Conservation (phyloP, 331 rosid genomes). For the Saraca asoca region DNA sequence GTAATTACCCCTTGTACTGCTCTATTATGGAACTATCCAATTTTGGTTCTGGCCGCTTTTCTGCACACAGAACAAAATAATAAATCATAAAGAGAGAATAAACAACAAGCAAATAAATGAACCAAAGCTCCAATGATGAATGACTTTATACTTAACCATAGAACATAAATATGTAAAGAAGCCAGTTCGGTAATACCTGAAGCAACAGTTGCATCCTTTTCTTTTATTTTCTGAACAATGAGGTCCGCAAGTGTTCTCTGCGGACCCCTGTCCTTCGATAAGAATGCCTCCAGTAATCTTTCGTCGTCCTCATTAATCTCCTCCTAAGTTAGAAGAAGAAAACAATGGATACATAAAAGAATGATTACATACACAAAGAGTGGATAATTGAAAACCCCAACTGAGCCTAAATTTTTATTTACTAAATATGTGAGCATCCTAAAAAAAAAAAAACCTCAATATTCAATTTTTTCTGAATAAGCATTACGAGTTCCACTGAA, state of each 20-base stretch:
- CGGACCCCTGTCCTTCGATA: constrained; percentile 39
- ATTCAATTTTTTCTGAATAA: too few relatives aligned
- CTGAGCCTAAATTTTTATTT: background rate
- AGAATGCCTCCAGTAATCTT: constrained; percentile 54
- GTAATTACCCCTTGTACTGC: constrained; percentile 45
- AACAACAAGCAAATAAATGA: background rate
- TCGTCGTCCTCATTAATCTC: constrained; percentile 71
- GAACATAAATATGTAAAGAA: too few relatives aligned
- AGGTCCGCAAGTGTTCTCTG: constrained; percentile 52
- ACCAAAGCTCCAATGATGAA: background rate
- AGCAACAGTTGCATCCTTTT: constrained; percentile 40
- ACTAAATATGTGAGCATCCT: background rate
- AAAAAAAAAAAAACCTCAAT: too few relatives aligned
- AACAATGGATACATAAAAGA: constrained; percentile 3
- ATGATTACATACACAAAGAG: background rate
- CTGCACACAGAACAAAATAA: constrained; percentile 32
- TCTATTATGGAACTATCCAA: constrained; percentile 48
- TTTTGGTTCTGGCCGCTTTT: constrained; percentile 50
- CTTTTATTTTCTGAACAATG: constrained; percentile 50
- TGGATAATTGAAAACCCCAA: background rate
- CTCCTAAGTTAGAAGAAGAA: constrained; percentile 42
- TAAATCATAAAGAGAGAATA: background rate
- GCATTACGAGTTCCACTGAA: background rate
- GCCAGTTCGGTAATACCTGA: constrained; percentile 36
- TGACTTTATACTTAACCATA: too few relatives aligned